Conservation (phyloP, 1,284 basidiomycete genomes). For the Sporisorium exsertum region DNA sequence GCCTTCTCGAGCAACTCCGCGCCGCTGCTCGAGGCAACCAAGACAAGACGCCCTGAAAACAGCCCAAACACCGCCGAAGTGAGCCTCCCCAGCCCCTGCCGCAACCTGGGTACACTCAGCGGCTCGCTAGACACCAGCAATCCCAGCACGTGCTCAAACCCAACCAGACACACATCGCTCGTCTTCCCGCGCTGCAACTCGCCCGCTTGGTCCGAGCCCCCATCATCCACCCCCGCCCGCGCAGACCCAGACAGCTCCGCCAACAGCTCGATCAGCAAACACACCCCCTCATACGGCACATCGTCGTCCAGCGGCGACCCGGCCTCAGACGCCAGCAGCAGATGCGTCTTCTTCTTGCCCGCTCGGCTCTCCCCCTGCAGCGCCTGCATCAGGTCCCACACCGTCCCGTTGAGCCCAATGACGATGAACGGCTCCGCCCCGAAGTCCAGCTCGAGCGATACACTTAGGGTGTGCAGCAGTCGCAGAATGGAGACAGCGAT, state of each 20-base stretch:
- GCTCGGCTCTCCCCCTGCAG: slow-evolving; percentile 25
- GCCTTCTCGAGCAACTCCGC: slow-evolving; percentile 22
- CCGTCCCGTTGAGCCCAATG: slow-evolving; percentile 37
- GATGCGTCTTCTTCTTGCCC: slow-evolving; percentile 40
- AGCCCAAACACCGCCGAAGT: slow-evolving; percentile 27
- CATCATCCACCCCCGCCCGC: slow-evolving; percentile 42
- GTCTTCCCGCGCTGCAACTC: slow-evolving; percentile 32
- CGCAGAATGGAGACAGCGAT: slow-evolving; percentile 40
- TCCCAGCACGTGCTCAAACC: slow-evolving; percentile 45
- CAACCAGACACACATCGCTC: slow-evolving; percentile 49
- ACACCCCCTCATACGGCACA: slow-evolving; percentile 54
- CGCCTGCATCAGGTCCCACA: slow-evolving; percentile 39
- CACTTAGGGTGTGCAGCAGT: slow-evolving; percentile 39
- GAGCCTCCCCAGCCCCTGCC: slow-evolving; percentile 39
- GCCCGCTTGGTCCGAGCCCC: slow-evolving; percentile 12
- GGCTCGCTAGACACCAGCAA: slow-evolving; percentile 33
- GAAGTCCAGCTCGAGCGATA: slow-evolving; percentile 45
- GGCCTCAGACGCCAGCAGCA: slow-evolving; percentile 22
- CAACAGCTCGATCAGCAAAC: slow-evolving; percentile 46
- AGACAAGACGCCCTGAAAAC: slow-evolving; percentile 34
- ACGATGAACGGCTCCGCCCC: slow-evolving; percentile 43
- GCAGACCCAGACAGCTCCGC: slow-evolving; percentile 39
- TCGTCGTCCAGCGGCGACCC: slow-evolving; percentile 55
- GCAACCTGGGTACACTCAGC: slow-evolving; percentile 37
- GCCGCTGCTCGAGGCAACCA: slow-evolving; percentile 4